Evolutionary conservation across 2,329 filamentous ascomycete species (phyloP).

Genomic region (Penicillium thymicola): DNA sequence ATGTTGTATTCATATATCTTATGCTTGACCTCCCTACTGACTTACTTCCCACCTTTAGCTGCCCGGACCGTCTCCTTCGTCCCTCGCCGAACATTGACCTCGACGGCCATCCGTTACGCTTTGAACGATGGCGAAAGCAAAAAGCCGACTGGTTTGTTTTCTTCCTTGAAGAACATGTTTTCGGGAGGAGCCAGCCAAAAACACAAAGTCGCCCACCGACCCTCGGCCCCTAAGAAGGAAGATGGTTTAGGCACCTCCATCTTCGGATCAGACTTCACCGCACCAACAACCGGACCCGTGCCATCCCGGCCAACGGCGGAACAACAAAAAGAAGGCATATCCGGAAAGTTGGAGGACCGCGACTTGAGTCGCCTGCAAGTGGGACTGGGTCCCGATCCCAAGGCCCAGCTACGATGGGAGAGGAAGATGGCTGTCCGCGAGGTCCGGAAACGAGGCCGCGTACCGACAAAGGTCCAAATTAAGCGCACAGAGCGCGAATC

Average conservation of each 20-base stretch:
- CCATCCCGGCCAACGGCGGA: conserved; percentile 23
- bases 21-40: conserved; percentile 3
- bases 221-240: conserved; percentile 31
- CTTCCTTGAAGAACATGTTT: conserved; percentile 37
- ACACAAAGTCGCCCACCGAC: conserved; percentile 28
- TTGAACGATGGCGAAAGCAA: conserved; percentile 25
- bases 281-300: conserved; percentile 25
- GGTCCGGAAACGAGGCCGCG: conserved; percentile 64
- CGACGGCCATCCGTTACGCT: conserved; percentile 30
- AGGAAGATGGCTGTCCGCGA: conserved; percentile 78
- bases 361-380: conserved; percentile 57
- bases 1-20: conserved; percentile 5
- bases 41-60: conserved; percentile 8
- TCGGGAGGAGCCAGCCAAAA: conserved; percentile 28
- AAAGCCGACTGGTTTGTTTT: conserved; percentile 25
- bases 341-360: conserved; percentile 33
- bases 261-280: conserved; percentile 38
- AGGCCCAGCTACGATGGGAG: conserved; percentile 70
- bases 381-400: conserved; percentile 72
- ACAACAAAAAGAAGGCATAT: conserved; percentile 7
- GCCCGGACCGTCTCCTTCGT: conserved; percentile 35
- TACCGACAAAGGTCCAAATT: conserved; percentile 65
- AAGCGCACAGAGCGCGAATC: conserved; percentile 62
- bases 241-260: conserved; percentile 40
- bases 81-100: conserved; percentile 38